A percentile compares a stretch with the other conserved stretches of the same genome.
Evolutionary conservation across 1,284 basidiomycete genomes (phyloP).

Genomic region (Athelia psychrophila): DNA sequence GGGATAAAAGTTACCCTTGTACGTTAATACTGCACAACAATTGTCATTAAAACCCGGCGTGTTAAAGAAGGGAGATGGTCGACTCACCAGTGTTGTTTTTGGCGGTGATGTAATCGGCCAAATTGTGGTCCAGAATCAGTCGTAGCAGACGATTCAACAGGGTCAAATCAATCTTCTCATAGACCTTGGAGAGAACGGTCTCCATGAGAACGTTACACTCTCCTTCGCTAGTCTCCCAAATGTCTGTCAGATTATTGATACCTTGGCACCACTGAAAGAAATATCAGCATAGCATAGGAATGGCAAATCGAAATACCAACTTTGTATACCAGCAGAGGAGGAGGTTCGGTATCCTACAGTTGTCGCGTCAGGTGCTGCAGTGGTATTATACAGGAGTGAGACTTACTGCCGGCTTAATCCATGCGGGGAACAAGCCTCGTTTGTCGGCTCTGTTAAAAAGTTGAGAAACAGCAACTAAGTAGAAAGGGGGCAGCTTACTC

Average conservation of each 20-base stretch:
- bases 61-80: neutral
- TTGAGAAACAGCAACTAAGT: constrained; percentile 10
- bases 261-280: constrained; percentile 80
- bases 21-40: constrained; percentile 64
- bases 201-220: constrained; percentile 98
- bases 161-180: constrained; percentile 97
- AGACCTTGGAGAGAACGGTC: constrained; percentile 92
- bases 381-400: neutral
- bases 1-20: constrained; percentile 68
- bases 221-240: constrained; percentile 96
- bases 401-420: constrained; percentile 89
- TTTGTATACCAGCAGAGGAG: constrained; percentile 95
- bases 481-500: constrained; percentile 38
- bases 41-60: neutral
- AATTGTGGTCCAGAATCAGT: constrained; percentile 93
- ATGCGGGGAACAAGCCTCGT: constrained; percentile 92
- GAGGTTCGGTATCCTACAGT: constrained; percentile 84
- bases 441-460: constrained; percentile 80
- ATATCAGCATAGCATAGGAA: constrained; percentile 6
- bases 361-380: constrained; percentile 7
- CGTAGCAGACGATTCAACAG: constrained; percentile 90
- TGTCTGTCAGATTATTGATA: constrained; percentile 90
- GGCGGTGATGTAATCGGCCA: constrained; percentile 97
- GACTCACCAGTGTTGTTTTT: constrained; percentile 87
- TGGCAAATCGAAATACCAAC: constrained; percentile 31